Percentiles rank a stretch among this genome's conserved stretches.
These are phyloP conservation scores for Dryas drummondii DNA, from an alignment of 306 rosid genomes.

Conservation along the genomic window DNA sequence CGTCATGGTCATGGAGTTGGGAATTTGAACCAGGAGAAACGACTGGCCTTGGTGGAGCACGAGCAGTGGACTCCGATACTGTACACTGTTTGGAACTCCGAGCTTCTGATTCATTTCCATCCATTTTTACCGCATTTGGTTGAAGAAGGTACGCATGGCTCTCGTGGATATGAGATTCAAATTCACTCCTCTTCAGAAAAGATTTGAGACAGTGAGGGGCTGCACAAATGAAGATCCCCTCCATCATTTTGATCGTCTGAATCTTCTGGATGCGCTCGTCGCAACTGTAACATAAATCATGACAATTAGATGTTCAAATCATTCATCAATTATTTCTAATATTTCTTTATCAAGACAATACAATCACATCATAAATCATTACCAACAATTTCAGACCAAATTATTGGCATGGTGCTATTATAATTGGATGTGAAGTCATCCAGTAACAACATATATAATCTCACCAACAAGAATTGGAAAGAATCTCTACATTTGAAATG, in stretches of 20 bases:
- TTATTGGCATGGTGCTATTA: background rate
- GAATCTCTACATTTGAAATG: background rate
- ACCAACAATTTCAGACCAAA: background rate
- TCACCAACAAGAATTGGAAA: background rate
- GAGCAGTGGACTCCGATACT: conserved; percentile 68
- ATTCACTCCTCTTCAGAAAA: conserved; percentile 72
- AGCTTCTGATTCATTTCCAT: conserved; percentile 82
- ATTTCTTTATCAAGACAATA: background rate
- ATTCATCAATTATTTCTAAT: conserved; percentile 10
- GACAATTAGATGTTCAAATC: conserved; percentile 17
- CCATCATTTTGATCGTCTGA: conserved; percentile 96
- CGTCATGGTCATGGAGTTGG: conserved; percentile 76
- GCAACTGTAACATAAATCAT: conserved; percentile 59
- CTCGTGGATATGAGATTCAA: conserved; percentile 88
- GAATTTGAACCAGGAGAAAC: conserved; percentile 81
- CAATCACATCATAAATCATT: background rate
- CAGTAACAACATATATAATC: background rate
- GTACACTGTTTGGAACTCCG: conserved; percentile 70
- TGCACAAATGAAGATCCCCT: conserved; percentile 94
- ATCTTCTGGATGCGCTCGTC: conserved; percentile 98
- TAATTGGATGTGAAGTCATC: background rate
- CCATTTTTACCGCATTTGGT: conserved; percentile 75
- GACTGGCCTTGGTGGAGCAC: conserved; percentile 69
- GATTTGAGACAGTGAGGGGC: conserved; percentile 98
- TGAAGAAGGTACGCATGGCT: conserved; percentile 71